Percentiles rank a stretch among this genome's conserved stretches.
Evolutionary conservation across 2,329 filamentous ascomycete genomes (phyloP).

Genomic region (Dryadomyces sulphureus): DNA sequence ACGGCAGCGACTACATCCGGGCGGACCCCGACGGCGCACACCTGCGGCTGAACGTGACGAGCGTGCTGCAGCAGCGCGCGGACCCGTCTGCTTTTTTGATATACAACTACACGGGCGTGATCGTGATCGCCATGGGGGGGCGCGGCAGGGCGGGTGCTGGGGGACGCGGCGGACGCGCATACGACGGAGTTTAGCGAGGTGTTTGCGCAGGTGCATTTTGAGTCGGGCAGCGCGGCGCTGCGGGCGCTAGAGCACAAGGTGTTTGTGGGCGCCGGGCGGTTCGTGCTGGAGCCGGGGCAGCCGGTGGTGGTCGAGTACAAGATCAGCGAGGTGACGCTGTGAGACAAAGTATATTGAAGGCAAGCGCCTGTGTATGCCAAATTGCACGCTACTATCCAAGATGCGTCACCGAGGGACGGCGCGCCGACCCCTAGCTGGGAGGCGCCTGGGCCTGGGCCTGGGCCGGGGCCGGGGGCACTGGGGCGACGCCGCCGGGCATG

Average conservation of each 20-base stretch:
- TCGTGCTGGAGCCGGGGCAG: slow-evolving; percentile 24
- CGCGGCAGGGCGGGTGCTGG: slow-evolving; percentile 19
- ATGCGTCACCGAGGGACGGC: neutral
- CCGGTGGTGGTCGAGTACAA: slow-evolving; percentile 27
- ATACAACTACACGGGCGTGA: slow-evolving; percentile 23
- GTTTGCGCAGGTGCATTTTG: slow-evolving; percentile 22
- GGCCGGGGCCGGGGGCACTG: too few relatives aligned
- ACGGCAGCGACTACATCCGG: slow-evolving; percentile 27
- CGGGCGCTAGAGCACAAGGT: slow-evolving; percentile 22
- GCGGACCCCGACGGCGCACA: slow-evolving; percentile 20
- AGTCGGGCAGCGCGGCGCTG: slow-evolving; percentile 20
- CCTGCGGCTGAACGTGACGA: slow-evolving; percentile 24
- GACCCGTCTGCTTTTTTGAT: slow-evolving; percentile 18
- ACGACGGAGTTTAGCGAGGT: slow-evolving; percentile 24
- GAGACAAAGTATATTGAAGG: neutral
- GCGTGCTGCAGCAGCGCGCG: slow-evolving; percentile 18
- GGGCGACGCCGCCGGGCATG: neutral
- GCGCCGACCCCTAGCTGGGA: too few relatives aligned
- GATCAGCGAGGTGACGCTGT: slow-evolving; percentile 23
- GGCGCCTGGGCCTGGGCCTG: neutral
- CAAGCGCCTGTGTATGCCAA: too few relatives aligned
- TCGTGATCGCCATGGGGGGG: slow-evolving; percentile 17
- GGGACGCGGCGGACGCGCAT: slow-evolving; percentile 18
- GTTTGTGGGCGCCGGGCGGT: slow-evolving; percentile 25
- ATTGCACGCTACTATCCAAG: neutral